Evolutionary conservation across 495 filamentous ascomycete species (phyloP), one percentile per base, ranked within the genome.

Genomic region (Paragyromitra xinjiangensis): DNA sequence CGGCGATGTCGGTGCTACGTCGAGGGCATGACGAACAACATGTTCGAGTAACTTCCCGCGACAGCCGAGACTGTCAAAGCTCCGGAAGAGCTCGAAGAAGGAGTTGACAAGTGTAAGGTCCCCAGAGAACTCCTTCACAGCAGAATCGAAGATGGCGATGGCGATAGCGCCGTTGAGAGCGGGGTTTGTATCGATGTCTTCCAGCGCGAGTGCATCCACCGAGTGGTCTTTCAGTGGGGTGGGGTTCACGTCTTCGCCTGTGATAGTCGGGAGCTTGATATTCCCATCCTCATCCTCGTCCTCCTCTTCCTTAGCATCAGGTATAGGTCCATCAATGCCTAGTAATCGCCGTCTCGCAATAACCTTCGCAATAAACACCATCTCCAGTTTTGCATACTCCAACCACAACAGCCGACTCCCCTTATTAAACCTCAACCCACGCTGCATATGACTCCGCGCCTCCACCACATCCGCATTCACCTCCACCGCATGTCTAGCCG

Each of bases 121-220:
- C 83, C 87, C 85, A 81, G 88, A 88, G 67, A 92, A 91, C 81
- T 95, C 88, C 80, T 92, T 94, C 86, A 91, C 90, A 0, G 93
- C 92, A 14, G 92, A 88, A 81, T 97, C 94, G 77, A 98, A 98
- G 48, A 98, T 92, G 40, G 95, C 94, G 62, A 94, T 87, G 3
- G 96, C 94, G 76, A 98, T 96, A 4, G 94, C 94, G 7, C 95
- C 95, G 61, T 91, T 92, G 40, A 98, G 85, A 14, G 92, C 93
- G 11, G 95, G 94, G 51, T 93, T 93, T 64, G 91, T 87, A 56
- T 89, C 88, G 8, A 96, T 88, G 75, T 90, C 88, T 73, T 91
- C 83, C 50, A 91, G 82, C 0, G 88, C 86, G 24, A 83, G 82
- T 64, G 87, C 77, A 69, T 91, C 87, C 5, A 85, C 82, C 8